Evolutionary conservation across 495 filamentous ascomycete genomes (phyloP).

Genomic region (Trichoderma parareesei): DNA sequence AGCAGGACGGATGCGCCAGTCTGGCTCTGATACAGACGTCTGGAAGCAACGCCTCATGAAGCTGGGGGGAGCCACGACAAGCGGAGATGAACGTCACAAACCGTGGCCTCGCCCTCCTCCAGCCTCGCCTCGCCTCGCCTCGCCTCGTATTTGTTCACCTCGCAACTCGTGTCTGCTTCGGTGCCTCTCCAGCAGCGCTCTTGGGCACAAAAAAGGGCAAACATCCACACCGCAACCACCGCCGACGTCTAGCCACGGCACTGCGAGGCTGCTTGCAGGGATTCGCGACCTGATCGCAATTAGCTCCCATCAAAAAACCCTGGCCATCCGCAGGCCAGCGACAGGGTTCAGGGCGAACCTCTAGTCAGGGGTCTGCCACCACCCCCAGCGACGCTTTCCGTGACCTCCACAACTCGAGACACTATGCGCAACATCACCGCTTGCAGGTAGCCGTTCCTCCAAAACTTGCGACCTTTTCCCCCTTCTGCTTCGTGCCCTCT

Average conservation of each 20-base stretch:
- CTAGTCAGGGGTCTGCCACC: slow-evolving; percentile 4
- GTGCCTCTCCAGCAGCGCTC: not conserved
- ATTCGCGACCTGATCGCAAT: slow-evolving; percentile 6
- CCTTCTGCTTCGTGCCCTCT: slow-evolving; percentile 10
- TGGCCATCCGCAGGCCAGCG: not conserved
- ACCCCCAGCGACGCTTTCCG: slow-evolving; percentile 6
- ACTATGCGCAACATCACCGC: slow-evolving; percentile 34
- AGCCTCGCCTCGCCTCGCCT: not conserved
- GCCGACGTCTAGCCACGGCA: slow-evolving; percentile 1
- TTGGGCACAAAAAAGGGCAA: not conserved
- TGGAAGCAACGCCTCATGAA: too few relatives aligned
- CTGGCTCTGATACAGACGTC: too few relatives aligned
- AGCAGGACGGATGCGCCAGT: not conserved
- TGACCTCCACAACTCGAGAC: slow-evolving; percentile 28
- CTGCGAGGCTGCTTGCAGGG: slow-evolving; percentile 5
- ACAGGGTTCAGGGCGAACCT: not conserved
- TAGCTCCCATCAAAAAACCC: slow-evolving; percentile 1
- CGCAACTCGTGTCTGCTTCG: not conserved
- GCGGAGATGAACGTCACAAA: too few relatives aligned
- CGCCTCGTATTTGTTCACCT: slow-evolving; percentile 5
- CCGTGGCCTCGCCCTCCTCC: not conserved
- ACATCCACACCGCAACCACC: slow-evolving; percentile 5
- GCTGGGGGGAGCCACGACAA: too few relatives aligned
- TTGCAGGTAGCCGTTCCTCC: slow-evolving; percentile 15
- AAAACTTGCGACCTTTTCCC: slow-evolving; percentile 12